A percentile compares a stretch with the other conserved stretches of the same genome.
Conservation (phyloP, 2,329 filamentous ascomycete species). For the Falciphora oryzae region DNA sequence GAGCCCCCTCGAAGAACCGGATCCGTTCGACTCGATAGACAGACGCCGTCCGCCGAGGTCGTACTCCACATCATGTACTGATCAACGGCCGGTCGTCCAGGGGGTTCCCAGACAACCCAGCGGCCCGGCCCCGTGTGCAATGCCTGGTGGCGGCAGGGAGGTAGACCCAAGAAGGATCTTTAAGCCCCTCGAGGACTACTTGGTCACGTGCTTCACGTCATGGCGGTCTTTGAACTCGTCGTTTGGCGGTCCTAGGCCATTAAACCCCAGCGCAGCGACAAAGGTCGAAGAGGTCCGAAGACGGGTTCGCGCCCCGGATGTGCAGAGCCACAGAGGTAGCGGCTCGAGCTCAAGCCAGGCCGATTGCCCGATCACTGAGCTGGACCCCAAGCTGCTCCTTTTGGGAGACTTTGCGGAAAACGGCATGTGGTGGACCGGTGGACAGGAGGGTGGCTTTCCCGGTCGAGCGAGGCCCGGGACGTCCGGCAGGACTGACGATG, state of each 20-base stretch:
- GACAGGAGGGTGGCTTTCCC: constrained; percentile 17
- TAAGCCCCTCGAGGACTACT: constrained; percentile 70
- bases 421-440: constrained; percentile 74
- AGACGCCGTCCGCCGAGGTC: constrained; percentile 24
- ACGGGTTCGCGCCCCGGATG: not conserved
- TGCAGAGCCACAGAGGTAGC: not conserved
- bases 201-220: constrained; percentile 61
- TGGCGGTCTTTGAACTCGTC: constrained; percentile 71
- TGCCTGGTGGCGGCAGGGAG: constrained; percentile 12
- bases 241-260: constrained; percentile 38
- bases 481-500: constrained; percentile 29
- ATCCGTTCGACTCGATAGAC: not conserved
- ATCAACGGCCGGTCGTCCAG: constrained; percentile 23
- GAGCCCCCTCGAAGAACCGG: constrained; percentile 2
- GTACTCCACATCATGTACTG: constrained; percentile 40
- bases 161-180: constrained; percentile 58
- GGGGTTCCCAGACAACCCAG: constrained; percentile 3
- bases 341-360: constrained; percentile 34
- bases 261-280: not conserved
- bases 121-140: not conserved
- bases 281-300: constrained; percentile 3
- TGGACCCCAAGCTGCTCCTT: constrained; percentile 70
- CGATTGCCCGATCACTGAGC: constrained; percentile 42
- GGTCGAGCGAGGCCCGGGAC: not conserved
- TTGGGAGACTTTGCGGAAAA: constrained; percentile 76